A percentile compares a stretch with the other conserved stretches of the same genome.
Conservation (phyloP, 2,329 filamentous ascomycete species). For the Mollisiaceae sp. region DNA sequence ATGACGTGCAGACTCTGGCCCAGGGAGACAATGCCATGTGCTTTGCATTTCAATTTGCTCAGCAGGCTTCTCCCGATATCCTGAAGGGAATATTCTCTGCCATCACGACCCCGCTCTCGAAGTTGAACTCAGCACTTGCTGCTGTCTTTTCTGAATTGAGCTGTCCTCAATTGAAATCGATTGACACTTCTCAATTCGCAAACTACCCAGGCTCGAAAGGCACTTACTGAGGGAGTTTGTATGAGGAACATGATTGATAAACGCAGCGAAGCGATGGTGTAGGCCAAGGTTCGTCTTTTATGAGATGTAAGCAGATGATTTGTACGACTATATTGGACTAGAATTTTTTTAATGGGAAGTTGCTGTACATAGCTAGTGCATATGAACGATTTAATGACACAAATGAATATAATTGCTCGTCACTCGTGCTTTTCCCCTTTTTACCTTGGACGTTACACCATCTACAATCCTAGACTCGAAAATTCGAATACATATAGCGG, state of each 20-base stretch:
- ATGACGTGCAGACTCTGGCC: constrained; percentile 48
- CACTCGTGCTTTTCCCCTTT: too few relatives aligned
- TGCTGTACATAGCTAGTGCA: too few relatives aligned
- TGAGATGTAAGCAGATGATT: too few relatives aligned
- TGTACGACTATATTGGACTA: too few relatives aligned
- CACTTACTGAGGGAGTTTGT: background rate
- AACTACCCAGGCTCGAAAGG: constrained; percentile 33
- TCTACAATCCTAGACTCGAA: too few relatives aligned
- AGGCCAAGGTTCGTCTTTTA: too few relatives aligned
- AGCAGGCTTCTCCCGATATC: constrained; percentile 49
- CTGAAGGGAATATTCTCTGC: constrained; percentile 46
- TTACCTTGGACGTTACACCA: too few relatives aligned
- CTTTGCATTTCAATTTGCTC: constrained; percentile 48
- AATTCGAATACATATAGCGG: too few relatives aligned
- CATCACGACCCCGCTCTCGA: constrained; percentile 40
- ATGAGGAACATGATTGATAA: background rate
- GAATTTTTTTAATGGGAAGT: too few relatives aligned
- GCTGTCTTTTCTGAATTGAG: constrained; percentile 25
- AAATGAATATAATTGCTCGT: too few relatives aligned
- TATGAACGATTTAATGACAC: too few relatives aligned
- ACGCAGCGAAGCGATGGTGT: background rate
- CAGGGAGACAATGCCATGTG: constrained; percentile 55
- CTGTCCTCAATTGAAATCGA: constrained; percentile 32
- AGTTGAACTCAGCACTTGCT: constrained; percentile 43
- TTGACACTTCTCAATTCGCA: constrained; percentile 33